Conservation (phyloP, 306 rosid species). For the Fagus crenata region DNA sequence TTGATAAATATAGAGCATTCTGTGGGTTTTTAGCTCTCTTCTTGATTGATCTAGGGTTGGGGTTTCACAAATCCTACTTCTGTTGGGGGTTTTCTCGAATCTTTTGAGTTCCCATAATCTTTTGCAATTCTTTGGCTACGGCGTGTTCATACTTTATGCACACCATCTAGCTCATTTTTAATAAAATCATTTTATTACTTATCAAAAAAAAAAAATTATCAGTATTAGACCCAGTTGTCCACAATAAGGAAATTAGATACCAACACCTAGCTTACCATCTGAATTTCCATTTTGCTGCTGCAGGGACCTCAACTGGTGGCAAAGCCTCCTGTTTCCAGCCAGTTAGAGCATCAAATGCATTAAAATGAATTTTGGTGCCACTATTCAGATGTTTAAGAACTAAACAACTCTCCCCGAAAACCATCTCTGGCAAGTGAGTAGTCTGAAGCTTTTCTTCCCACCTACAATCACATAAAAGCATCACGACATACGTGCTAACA, state of each 20-base stretch:
- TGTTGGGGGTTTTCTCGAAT: too few species aligned
- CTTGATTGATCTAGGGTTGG: too few species aligned
- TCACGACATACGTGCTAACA: neutral
- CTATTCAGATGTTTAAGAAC: conserved; percentile 63
- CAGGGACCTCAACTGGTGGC: conserved; percentile 97
- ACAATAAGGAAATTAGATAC: neutral
- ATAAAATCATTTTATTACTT: too few species aligned
- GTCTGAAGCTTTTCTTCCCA: conserved; percentile 88
- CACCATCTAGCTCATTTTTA: too few species aligned
- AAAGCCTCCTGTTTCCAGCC: conserved; percentile 96
- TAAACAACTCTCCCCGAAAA: conserved; percentile 80
- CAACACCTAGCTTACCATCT: conserved; percentile 48
- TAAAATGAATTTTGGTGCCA: conserved; percentile 74
- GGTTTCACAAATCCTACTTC: too few species aligned
- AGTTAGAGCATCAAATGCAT: conserved; percentile 85
- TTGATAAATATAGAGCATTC: too few species aligned
- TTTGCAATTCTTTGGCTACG: too few species aligned
- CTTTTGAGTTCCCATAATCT: too few species aligned
- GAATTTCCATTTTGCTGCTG: conserved; percentile 97
- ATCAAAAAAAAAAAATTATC: neutral
- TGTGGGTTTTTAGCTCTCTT: too few species aligned
- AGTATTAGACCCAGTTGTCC: neutral
- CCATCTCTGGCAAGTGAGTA: conserved; percentile 93
- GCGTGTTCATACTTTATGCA: too few species aligned
- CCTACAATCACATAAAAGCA: conserved; percentile 43